Conservation (phyloP, 2,329 filamentous ascomycete genomes). For the Neonectria punicea region DNA sequence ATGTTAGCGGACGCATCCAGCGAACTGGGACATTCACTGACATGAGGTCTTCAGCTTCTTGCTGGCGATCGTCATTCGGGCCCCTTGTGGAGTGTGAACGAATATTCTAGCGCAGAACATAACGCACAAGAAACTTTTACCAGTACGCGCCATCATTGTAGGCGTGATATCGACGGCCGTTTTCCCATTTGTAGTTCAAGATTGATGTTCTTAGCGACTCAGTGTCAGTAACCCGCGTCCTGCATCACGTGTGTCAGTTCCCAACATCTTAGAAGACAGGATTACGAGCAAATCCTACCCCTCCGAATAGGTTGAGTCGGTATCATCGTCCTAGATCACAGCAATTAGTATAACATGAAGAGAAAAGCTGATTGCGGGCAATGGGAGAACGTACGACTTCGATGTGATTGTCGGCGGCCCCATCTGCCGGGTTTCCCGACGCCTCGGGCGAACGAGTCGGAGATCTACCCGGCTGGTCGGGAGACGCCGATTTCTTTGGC, state of each 20-base stretch:
- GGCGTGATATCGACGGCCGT: constrained; percentile 60
- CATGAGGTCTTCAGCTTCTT: constrained; percentile 13
- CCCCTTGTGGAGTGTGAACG: constrained; percentile 6
- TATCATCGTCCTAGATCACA: constrained; percentile 22
- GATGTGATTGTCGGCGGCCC: not conserved
- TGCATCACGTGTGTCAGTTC: not conserved
- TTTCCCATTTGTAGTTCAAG: constrained; percentile 49
- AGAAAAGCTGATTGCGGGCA: not conserved
- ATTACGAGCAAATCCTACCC: not conserved
- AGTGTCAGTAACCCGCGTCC: constrained; percentile 21
- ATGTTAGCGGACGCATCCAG: not conserved
- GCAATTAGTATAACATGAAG: not conserved
- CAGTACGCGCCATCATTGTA: constrained; percentile 55
- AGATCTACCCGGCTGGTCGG: not conserved
- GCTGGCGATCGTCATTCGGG: constrained; percentile 6
- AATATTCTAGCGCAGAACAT: not conserved
- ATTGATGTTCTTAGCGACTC: constrained; percentile 25
- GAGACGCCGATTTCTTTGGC: not conserved
- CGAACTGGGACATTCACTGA: not conserved
- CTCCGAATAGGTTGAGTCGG: constrained; percentile 20
- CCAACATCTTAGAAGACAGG: not conserved
- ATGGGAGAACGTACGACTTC: constrained; percentile 14
- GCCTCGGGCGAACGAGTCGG: not conserved
- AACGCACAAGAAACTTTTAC: not conserved
- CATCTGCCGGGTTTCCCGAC: not conserved